Base-by-base conservation (phyloP, 495 filamentous ascomycete species). In the Neurospora sp. region DNA sequence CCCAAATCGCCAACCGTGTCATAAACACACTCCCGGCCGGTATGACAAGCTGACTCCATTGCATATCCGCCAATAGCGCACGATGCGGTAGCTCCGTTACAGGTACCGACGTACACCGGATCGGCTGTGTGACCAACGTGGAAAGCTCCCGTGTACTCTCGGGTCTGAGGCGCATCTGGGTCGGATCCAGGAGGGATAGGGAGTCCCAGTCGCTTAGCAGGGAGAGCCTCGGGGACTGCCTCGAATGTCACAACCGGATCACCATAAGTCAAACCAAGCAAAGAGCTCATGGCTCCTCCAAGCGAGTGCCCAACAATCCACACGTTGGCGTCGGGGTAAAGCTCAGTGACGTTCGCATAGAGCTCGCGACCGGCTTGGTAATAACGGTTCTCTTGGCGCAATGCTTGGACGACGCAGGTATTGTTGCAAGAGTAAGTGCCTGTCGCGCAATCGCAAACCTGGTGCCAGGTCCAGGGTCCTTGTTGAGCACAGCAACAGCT, bases 91-190 rank as follows among this genome's bases (percentile, higher is more conserved):
- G 93, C 92, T 41, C 91, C 92, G 79, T 97, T 97, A 81, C 96
- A 99, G 10, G 91, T 91, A 39, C 96, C 96, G 86, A 98, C 94
- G 78, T 90, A 99, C 7, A 99, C 87, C 0, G 96, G 96, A 81
- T 99, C 96, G 8, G 96, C 96, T 6, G 93, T 98, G 78, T 98
- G 93, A 8, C 96, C 96, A 78, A 98, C 93, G 81, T 99, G 96
- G 76, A 89, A 97, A n/a, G 91, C 85, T 3, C 93, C 95, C 3
- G 92, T 96, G 75, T 87, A 87, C 69, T 86, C 82, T 14, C 93
- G 86, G 4, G 85, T 85, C 73, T 96, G 92, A 9, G 92, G 92
- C 37, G 89, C 82, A 39, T 87, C 84, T 44, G 92, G 85, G 75
- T 91, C 87, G 71, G 90, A 81, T 27, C 90, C 92, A 4, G 96